A percentile compares a stretch with the other conserved stretches of the same genome.
These are phyloP conservation scores for Talaromyces islandicus DNA, from an alignment of 2,329 filamentous ascomycete genomes.

Conservation along the genomic window DNA sequence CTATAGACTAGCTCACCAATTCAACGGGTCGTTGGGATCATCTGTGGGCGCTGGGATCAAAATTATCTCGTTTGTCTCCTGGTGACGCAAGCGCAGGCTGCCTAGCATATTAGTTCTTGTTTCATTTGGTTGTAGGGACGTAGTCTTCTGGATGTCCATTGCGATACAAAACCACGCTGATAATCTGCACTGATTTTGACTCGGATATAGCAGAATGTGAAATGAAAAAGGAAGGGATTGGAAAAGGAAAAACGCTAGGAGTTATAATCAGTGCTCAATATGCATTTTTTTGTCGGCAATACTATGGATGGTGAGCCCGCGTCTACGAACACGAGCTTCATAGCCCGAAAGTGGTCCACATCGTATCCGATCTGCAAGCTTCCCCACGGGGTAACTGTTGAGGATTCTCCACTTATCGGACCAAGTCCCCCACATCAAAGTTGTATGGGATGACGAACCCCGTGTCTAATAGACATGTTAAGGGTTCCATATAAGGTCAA, in stretches of 20 bases:
- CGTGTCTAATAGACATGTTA: not conserved
- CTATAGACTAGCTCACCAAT: slow-evolving; percentile 29
- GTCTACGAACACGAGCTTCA: not conserved
- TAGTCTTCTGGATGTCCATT: not conserved
- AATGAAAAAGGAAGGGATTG: not conserved
- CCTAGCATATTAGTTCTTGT: not conserved
- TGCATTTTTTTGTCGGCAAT: not conserved
- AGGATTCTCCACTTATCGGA: not conserved
- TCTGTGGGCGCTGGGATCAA: slow-evolving; percentile 46
- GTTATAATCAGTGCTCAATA: not conserved
- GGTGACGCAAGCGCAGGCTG: slow-evolving; percentile 10
- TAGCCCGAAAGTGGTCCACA: not conserved
- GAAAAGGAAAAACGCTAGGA: not conserved
- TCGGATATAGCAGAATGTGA: not conserved
- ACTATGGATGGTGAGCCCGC: not conserved
- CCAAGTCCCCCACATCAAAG: not conserved
- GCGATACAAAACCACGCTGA: not conserved
- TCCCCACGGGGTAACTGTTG: not conserved
- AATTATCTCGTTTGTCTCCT: slow-evolving; percentile 42
- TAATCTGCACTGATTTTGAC: not conserved
- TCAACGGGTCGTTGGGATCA: slow-evolving; percentile 51
- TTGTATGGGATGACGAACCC: not conserved
- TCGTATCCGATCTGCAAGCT: not conserved
- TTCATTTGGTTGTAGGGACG: not conserved
- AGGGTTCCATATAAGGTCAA: not conserved